These are phyloP conservation scores for Apiosordaria backusii DNA, from an alignment of 495 filamentous ascomycete species.

Conservation along the genomic window DNA sequence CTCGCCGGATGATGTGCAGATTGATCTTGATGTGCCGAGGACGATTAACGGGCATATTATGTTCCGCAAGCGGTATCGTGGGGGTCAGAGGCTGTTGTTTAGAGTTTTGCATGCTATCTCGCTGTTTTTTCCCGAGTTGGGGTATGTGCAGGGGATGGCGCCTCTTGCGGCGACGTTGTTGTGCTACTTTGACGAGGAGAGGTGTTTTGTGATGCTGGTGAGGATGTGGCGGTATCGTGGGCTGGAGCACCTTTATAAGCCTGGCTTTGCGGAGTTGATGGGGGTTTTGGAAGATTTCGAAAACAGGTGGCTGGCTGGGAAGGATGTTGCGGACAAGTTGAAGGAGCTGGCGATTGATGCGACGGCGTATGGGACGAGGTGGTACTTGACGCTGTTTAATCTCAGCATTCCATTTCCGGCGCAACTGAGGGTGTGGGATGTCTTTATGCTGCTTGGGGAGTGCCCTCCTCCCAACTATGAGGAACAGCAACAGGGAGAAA, in stretches of 20 bases:
- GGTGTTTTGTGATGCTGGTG: conserved; percentile 90
- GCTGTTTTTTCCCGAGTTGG: conserved; percentile 84
- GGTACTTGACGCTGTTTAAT: conserved; percentile 98
- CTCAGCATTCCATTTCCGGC: conserved; percentile 94
- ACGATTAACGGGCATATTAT: conserved; percentile 97
- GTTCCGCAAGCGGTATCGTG: conserved; percentile 89
- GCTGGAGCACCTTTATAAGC: conserved; percentile 76
- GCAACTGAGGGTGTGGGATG: conserved; percentile 98
- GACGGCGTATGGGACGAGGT: conserved; percentile 90
- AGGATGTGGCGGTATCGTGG: conserved; percentile 87
- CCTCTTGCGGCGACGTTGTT: conserved; percentile 87
- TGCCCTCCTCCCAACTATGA: conserved; percentile 26
- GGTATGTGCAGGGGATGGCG: conserved; percentile 99
- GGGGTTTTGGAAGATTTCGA: conserved; percentile 85
- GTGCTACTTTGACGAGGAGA: conserved; percentile 95
- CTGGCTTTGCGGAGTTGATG: conserved; percentile 86
- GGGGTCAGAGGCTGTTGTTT: conserved; percentile 88
- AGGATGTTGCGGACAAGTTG: conserved; percentile 71
- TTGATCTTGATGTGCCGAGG: conserved; percentile 93
- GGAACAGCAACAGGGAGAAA: not conserved
- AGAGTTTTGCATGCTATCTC: conserved; percentile 85
- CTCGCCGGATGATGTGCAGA: conserved; percentile 91
- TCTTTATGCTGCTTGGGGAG: conserved; percentile 96
- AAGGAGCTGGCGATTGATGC: conserved; percentile 77
- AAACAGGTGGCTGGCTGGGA: conserved; percentile 71